These are phyloP conservation scores for Aphanomyces cochlioides DNA, from an alignment of 352 stramenopile genomes.

Conservation along the genomic window DNA sequence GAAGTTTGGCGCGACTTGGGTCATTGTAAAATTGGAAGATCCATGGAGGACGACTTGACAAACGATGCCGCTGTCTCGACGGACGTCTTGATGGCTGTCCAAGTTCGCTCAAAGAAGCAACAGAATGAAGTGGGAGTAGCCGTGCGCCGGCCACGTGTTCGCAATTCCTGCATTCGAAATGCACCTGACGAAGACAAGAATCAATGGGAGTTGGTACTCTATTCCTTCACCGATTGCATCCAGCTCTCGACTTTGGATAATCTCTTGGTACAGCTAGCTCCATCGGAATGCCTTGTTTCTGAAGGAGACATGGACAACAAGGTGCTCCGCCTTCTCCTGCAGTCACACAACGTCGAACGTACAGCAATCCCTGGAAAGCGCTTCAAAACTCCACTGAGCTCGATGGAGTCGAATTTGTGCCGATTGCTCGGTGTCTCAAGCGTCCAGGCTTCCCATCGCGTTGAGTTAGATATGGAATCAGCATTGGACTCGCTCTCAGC, in stretches of 20 bases:
- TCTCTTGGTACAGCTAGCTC: constrained; percentile 72
- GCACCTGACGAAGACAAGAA: constrained; percentile 71
- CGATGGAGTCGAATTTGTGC: constrained; percentile 60
- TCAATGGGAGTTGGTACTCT: constrained; percentile 77
- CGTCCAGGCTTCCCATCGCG: constrained; percentile 53
- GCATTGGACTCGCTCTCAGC: constrained; percentile 64
- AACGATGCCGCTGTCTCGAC: constrained; percentile 40
- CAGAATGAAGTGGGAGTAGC: constrained; percentile 81
- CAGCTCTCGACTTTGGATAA: constrained; percentile 81
- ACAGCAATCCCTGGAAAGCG: constrained; percentile 68
- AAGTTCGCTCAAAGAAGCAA: constrained; percentile 76
- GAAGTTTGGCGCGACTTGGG: background rate
- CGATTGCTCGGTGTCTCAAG: constrained; percentile 53
- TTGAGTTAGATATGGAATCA: constrained; percentile 62
- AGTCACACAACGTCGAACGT: constrained; percentile 54
- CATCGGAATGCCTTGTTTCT: constrained; percentile 69
- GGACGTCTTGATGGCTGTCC: constrained; percentile 64
- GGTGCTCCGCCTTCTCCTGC: constrained; percentile 71
- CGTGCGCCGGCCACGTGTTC: constrained; percentile 58
- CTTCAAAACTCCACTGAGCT: constrained; percentile 45
- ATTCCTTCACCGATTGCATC: constrained; percentile 78
- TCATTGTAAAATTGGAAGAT: constrained; percentile 26
- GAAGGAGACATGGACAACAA: constrained; percentile 53
- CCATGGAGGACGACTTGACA: background rate
- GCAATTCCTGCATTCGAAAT: constrained; percentile 74